Percentiles rank a stretch among this genome's conserved stretches.
Conservation (phyloP, 2,329 filamentous ascomycete species). For the Delphinella strobiligena region DNA sequence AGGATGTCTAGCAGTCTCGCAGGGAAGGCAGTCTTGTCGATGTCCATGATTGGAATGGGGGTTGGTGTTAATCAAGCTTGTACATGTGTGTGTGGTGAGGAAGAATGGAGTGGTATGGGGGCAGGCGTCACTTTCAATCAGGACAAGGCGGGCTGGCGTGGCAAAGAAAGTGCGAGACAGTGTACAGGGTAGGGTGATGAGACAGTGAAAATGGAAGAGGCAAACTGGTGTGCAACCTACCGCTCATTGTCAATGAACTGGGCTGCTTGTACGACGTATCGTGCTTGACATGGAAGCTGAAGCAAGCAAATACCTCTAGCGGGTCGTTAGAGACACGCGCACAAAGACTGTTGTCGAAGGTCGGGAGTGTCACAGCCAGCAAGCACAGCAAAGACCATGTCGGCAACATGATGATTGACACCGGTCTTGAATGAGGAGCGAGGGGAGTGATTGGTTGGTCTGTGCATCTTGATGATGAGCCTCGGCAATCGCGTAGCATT, state of each 20-base stretch:
- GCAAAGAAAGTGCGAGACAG: background rate
- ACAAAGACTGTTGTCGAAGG: too few species aligned
- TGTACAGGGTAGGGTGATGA: too few species aligned
- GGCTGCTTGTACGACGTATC: background rate
- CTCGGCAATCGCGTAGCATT: too few species aligned
- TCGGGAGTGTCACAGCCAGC: too few species aligned
- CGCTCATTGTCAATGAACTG: background rate
- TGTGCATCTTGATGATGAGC: too few species aligned
- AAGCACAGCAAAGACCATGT: too few species aligned
- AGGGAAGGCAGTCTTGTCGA: conserved; percentile 39
- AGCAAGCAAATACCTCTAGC: background rate
- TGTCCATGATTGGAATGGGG: conserved; percentile 38
- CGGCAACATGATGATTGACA: too few species aligned
- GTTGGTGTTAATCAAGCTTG: background rate
- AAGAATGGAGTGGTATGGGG: too few species aligned
- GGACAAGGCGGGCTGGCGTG: background rate
- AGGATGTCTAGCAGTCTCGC: conserved; percentile 43
- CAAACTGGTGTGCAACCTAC: background rate
- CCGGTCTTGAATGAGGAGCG: too few species aligned
- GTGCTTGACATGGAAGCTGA: background rate
- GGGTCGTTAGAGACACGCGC: too few species aligned
- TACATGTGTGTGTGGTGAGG: background rate
- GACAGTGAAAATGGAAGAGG: background rate
- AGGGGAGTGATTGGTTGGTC: too few species aligned
- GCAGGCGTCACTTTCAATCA: too few species aligned